Percentiles rank a stretch among this genome's conserved stretches.
phyloP scores from a whole-genome alignment of 495 filamentous ascomycete genomes.

The Patellaria atrata region DNA sequence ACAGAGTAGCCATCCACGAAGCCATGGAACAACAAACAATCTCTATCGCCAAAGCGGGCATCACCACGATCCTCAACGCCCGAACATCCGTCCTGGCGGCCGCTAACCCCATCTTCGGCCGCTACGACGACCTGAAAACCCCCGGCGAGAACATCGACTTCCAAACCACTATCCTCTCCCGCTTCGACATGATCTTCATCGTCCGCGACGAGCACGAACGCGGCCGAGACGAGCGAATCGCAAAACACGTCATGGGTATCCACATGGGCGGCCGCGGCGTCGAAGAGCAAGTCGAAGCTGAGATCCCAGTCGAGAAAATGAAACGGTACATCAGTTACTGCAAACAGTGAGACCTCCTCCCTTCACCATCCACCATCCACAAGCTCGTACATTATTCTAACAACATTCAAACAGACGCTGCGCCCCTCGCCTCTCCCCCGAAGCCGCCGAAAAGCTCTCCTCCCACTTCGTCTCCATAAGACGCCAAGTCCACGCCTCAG shows the following conservation, averaged over 20 bases:
- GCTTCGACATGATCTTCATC: slow-evolving; percentile 99
- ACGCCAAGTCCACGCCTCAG: slow-evolving; percentile 81
- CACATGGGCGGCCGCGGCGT: slow-evolving; percentile 83
- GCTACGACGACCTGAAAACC: slow-evolving; percentile 95
- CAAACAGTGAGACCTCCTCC: slow-evolving; percentile 52
- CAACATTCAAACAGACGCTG: slow-evolving; percentile 50
- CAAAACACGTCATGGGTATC: slow-evolving; percentile 92
- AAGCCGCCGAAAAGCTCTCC: slow-evolving; percentile 91
- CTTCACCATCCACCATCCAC: background rate
- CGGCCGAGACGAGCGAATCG: slow-evolving; percentile 80
- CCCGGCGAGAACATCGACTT: slow-evolving; percentile 99
- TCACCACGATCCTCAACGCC: slow-evolving; percentile 96
- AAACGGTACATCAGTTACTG: slow-evolving; percentile 97
- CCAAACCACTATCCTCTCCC: slow-evolving; percentile 94
- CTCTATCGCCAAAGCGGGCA: slow-evolving; percentile 97
- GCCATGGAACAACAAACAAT: slow-evolving; percentile 99
- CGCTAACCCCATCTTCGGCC: slow-evolving; percentile 93
- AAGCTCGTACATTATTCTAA: slow-evolving; percentile 19
- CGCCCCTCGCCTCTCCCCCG: slow-evolving; percentile 79
- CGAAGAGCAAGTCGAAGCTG: slow-evolving; percentile 70
- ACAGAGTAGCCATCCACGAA: slow-evolving; percentile 97
- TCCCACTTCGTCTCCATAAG: slow-evolving; percentile 96
- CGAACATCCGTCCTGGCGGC: slow-evolving; percentile 90
- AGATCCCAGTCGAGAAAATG: slow-evolving; percentile 92
- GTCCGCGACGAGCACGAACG: slow-evolving; percentile 91